These are phyloP conservation scores for Gnomoniopsis sp. DNA, from an alignment of 2,329 filamentous ascomycete genomes.

Conservation along the genomic window DNA sequence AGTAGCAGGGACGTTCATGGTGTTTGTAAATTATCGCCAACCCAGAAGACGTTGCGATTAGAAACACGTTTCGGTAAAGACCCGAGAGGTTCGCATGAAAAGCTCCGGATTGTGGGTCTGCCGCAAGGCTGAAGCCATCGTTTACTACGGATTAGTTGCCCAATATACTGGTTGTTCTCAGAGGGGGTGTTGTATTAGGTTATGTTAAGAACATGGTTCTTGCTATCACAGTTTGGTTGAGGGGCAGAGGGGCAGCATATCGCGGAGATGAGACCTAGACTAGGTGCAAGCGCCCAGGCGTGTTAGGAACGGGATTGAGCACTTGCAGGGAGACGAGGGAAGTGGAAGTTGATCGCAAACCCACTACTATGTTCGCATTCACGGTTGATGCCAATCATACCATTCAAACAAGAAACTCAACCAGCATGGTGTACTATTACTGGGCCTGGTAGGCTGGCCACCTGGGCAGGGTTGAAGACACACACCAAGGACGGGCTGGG, in stretches of 20 bases:
- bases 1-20: too few species aligned
- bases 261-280: not conserved
- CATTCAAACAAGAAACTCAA: too few species aligned
- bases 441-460: not conserved
- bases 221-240: not conserved
- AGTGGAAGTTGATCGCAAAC: too few species aligned
- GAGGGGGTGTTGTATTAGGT: not conserved
- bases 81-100: not conserved
- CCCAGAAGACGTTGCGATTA: not conserved
- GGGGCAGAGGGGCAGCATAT: not conserved
- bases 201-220: not conserved
- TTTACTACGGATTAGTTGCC: not conserved
- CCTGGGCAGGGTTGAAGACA: not conserved
- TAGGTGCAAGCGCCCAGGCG: not conserved
- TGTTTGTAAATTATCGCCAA: too few species aligned
- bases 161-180: not conserved
- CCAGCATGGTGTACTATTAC: too few species aligned
- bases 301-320: too few species aligned
- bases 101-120: constrained; percentile 1
- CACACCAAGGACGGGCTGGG: too few species aligned
- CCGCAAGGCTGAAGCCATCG: constrained; percentile 1
- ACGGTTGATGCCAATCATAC: too few species aligned
- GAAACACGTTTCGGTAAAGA: not conserved
- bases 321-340: too few species aligned
- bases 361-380: too few species aligned